A percentile compares a stretch with the other conserved stretches of the same genome.
These are phyloP conservation scores for Epichloe bromicola DNA, from an alignment of 2,329 filamentous ascomycete genomes.

Conservation along the genomic window DNA sequence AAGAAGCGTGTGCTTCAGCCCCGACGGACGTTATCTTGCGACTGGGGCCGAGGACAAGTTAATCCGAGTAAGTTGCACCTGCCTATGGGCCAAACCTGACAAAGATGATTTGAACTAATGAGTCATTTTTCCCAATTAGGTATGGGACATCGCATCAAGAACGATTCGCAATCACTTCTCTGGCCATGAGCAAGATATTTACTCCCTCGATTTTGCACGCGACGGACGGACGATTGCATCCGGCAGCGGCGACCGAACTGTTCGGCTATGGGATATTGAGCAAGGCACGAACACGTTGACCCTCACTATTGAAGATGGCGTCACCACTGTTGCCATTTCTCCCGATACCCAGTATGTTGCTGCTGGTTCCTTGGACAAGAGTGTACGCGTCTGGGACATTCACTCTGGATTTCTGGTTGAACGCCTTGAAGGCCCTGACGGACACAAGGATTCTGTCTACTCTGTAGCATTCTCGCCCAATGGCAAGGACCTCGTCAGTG, in stretches of 20 bases:
- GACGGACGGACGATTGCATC: slow-evolving; percentile 92
- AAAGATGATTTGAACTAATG: slow-evolving; percentile 6
- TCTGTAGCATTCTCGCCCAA: slow-evolving; percentile 92
- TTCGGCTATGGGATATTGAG: slow-evolving; percentile 92
- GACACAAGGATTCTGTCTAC: slow-evolving; percentile 95
- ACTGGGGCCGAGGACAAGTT: slow-evolving; percentile 97
- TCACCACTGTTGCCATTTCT: slow-evolving; percentile 94
- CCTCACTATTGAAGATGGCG: slow-evolving; percentile 88
- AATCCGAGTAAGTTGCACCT: slow-evolving; percentile 57
- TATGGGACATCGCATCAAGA: slow-evolving; percentile 83
- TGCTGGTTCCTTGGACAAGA: slow-evolving; percentile 92
- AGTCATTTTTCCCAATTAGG: slow-evolving; percentile 33
- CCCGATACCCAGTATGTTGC: slow-evolving; percentile 90
- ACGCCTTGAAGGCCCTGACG: slow-evolving; percentile 81
- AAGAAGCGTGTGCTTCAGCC: slow-evolving; percentile 95
- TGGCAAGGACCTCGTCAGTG: slow-evolving; percentile 84
- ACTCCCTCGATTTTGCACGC: slow-evolving; percentile 86
- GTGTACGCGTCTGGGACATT: slow-evolving; percentile 93
- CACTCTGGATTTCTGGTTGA: slow-evolving; percentile 76
- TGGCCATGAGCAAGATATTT: slow-evolving; percentile 98
- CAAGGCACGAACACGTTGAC: slow-evolving; percentile 69
- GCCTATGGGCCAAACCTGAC: neutral
- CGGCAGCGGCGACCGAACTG: slow-evolving; percentile 85
- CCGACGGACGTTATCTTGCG: slow-evolving; percentile 83
- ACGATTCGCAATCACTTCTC: slow-evolving; percentile 85